Percentiles rank a stretch among this genome's conserved stretches.
Evolutionary conservation across 2,329 filamentous ascomycete species (phyloP).

Genomic region (Fusarium secorum): DNA sequence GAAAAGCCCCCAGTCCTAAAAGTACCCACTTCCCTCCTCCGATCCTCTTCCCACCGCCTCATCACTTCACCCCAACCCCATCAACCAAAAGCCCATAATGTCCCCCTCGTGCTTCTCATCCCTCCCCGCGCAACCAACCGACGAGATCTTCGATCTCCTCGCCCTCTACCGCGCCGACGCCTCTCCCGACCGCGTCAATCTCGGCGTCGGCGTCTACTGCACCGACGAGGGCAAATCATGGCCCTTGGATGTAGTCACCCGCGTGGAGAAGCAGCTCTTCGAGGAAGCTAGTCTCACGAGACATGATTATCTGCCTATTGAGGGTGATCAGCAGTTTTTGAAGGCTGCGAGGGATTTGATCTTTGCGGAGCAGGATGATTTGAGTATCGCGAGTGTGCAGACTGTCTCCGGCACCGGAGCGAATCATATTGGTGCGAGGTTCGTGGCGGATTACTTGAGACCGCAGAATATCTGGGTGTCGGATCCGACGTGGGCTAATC

Average conservation of each 20-base stretch:
- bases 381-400: constrained; percentile 68
- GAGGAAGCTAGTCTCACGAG: constrained; percentile 18
- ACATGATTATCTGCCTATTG: constrained; percentile 38
- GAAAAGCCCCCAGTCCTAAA: neutral
- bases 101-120: constrained; percentile 15
- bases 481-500: constrained; percentile 96
- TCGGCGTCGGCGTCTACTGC: constrained; percentile 36
- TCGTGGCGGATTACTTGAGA: constrained; percentile 88
- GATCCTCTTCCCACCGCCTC: constrained; percentile 16
- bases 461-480: constrained; percentile 85
- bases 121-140: constrained; percentile 12
- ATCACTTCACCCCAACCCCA: neutral
- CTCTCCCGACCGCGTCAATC: constrained; percentile 33
- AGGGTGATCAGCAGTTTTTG: constrained; percentile 32
- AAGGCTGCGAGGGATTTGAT: constrained; percentile 28
- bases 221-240: constrained; percentile 37
- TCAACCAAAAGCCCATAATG: neutral
- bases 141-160: constrained; percentile 28
- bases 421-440: constrained; percentile 89
- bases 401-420: constrained; percentile 97
- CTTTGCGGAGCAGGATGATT: constrained; percentile 22
- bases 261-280: constrained; percentile 29
- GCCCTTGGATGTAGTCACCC: constrained; percentile 32
- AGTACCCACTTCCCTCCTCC: constrained; percentile 26
- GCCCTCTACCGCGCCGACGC: constrained; percentile 22